Base-by-base conservation (phyloP, 1,139 yeast species). In the Suhomyces maxii region DNA sequence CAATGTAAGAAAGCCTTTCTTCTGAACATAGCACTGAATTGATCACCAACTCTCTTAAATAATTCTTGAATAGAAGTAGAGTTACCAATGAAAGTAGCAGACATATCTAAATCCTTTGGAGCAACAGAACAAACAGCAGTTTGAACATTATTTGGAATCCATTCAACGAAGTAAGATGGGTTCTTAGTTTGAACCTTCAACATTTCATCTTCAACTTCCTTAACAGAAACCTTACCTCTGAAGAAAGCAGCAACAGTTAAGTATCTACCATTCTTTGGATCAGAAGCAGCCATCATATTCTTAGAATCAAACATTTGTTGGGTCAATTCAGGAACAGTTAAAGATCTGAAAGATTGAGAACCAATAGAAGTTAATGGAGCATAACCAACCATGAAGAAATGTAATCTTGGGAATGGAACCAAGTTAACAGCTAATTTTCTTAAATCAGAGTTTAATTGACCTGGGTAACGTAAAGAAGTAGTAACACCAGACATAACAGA, bases 121-220 rank as follows among this genome's bases (percentile, higher is more conserved):
- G 97, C 88, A 53, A 89, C 93, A 14, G 93, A 84, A 71, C 96
- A 89, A 50, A 89, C 89, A 48, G 96, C 93, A 36, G 96, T 87
- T 75, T 90, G 97, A 54, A 90, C 96, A 66, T 90, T 90, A 71
- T 89, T 89, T 64, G 97, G 97, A 71, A 90, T 90, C 97, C 97
- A 90, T 69, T 90, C 97, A 49, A 90, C 97, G 63, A 89, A 89
- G 67, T 85, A 83, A 48, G 84, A 81, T 23, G 90, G 77, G 69
- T 89, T 86, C 69, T 86, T 84, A 50, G 86, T 82, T 73, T 89
- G 95, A 51, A 87, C 88, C 65, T 83, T 83, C 68, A 76, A 82
- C 91, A 89, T 88, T 69, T 89, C 96, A 64, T 89, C 97, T 66
- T 89, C 97, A 53, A 89, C 96, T 71, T 89, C 97, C 71, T 88